Base-by-base conservation (phyloP, 2,329 filamentous ascomycete genomes). In the Acarospora socialis region DNA sequence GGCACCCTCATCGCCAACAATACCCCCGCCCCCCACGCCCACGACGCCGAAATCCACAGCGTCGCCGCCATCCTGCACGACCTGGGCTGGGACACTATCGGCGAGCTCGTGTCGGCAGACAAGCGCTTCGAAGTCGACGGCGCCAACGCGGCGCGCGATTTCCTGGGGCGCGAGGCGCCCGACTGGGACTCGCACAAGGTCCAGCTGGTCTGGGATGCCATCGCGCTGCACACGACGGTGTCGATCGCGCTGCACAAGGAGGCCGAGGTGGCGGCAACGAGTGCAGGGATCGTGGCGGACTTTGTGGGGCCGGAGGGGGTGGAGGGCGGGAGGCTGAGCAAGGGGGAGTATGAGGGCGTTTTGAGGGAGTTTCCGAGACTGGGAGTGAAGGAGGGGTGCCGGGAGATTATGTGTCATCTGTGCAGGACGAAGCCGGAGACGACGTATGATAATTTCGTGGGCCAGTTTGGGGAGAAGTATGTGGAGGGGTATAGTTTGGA, bases 91-190 rank as follows among this genome's bases (percentile, higher is more conserved):
- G 52, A 53, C 34, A 41, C 37, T 5, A 49, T 44, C 2, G 43
- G 45, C 7, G 41, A 44, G 20, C 26, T 56, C n/a, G 37, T 63
- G 7, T 57, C 52, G 24, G n/a, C 40, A 2, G 57, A 63, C 42
- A 56, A 56, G 14, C 53, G 59, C n/a, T 65, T 65, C 40, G 60
- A 65, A 37, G 56, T 64, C 13, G 61, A 65, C 36, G 54, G 59
- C 14, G 61, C 60, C 6, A 52, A 57, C 31, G 56, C 50, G 3
- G 55, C 60, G 1, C 40, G 53, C 0, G 39, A 50, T 1, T 63
- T 61, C 33, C 30, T 63, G 30, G 32, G 30, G 25, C 32, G 26
- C 27, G 23, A 50, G 33, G 42, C 38, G n/a, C 31, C 34, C 14
- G 34, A 38, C 3, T 63, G 57, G 59, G 51, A 57, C 19, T 43